phyloP scores from a whole-genome alignment of 23 red algal genomes.

The Gracilaria gracilis region DNA sequence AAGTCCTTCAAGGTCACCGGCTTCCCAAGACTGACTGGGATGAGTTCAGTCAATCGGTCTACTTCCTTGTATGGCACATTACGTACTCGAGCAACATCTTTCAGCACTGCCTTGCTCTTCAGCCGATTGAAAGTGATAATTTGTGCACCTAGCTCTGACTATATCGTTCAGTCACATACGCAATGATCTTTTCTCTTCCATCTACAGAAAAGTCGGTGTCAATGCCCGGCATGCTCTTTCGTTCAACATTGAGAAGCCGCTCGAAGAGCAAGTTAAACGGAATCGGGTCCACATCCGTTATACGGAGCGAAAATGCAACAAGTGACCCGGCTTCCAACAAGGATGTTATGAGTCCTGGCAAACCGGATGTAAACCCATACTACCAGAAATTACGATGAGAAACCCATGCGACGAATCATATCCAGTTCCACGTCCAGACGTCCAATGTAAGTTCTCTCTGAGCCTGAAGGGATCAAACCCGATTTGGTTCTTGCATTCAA shows the following conservation, averaged over 20 bases:
- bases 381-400: conserved; percentile 95
- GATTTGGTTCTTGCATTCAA: conserved; percentile 30
- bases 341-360: conserved; percentile 80
- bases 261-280: conserved; percentile 92
- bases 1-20: conserved; percentile 72
- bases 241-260: conserved; percentile 93
- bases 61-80: conserved; percentile 82
- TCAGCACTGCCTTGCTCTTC: conserved; percentile 86
- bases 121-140: conserved; percentile 97
- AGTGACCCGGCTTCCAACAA: conserved; percentile 94
- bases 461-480: background rate
- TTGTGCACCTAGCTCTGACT: conserved; percentile 83
- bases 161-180: conserved; percentile 86
- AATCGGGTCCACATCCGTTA: conserved; percentile 96
- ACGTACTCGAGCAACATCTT: conserved; percentile 92
- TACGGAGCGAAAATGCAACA: conserved; percentile 90
- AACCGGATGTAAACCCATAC: conserved; percentile 94
- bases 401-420: conserved; percentile 87
- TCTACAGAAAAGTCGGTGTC: conserved; percentile 95
- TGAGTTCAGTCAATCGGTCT: conserved; percentile 86
- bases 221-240: conserved; percentile 93
- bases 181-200: conserved; percentile 88
- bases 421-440: conserved; percentile 87
- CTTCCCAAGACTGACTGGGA: conserved; percentile 88
- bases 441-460: conserved; percentile 64